A percentile compares a stretch with the other conserved stretches of the same genome.
Conservation (phyloP, 306 rosid species). For the Senna siamea region DNA sequence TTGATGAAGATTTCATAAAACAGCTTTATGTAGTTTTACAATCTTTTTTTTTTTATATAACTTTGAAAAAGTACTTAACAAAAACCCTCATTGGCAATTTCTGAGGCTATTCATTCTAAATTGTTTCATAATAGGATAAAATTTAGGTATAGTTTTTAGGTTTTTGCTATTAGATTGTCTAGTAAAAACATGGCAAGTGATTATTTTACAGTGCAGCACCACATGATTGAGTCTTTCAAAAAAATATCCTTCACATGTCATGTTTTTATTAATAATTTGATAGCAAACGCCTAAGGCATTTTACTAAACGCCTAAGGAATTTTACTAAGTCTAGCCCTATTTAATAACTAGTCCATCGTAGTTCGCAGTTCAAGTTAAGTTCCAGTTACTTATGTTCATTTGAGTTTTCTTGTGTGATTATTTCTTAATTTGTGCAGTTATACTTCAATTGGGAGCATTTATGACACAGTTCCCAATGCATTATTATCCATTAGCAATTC, state of each 20-base stretch:
- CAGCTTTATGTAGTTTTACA: background rate
- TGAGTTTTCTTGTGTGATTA: constrained; percentile 21
- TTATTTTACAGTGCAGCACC: no score
- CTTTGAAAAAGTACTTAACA: background rate
- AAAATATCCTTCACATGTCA: no score
- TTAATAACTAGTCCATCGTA: constrained; percentile 30
- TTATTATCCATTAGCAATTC: constrained; percentile 60
- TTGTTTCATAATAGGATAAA: background rate
- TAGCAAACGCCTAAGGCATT: no score
- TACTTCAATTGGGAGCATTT: constrained; percentile 91
- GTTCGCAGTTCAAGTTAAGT: constrained; percentile 22
- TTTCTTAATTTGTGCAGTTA: constrained; percentile 61
- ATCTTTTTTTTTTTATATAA: background rate
- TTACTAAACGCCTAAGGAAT: no score
- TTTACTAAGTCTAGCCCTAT: background rate
- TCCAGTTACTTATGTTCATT: constrained; percentile 31
- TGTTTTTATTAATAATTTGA: no score
- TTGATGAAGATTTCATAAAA: constrained; percentile 29
- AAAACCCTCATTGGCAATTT: background rate
- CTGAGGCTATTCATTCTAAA: background rate
- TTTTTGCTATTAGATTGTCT: no score
- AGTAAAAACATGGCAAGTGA: no score
- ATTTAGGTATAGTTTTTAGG: no score
- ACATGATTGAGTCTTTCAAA: no score
- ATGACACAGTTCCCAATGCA: constrained; percentile 92